Base-by-base conservation (phyloP, 495 filamentous ascomycete species). In the Pyronema domesticum region DNA sequence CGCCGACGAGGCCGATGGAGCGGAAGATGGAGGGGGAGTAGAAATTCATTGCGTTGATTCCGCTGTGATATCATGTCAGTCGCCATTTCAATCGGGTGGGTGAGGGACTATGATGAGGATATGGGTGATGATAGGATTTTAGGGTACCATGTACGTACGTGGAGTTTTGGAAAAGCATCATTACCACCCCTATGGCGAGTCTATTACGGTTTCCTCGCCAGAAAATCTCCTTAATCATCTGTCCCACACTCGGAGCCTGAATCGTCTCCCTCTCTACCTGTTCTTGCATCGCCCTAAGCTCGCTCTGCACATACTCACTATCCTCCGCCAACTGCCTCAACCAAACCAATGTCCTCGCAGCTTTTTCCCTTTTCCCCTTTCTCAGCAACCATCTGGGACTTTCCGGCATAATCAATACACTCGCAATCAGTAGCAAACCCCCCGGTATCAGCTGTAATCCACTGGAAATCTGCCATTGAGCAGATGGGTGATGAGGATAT, bases 311-410 rank as follows among this genome's bases (percentile, higher is more conserved):
- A 52, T 66, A 68, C 4, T 59, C 50, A 55, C 68, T 58, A 19
- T 67, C 56, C 0, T 50, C 37, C 2, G 65, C 55, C 0, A 71
- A 52, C 2, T 60, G 54, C 36, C 68, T 58, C n/a, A 78, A 67
- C 49, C 63, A 67, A 37, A 61, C 59, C 10, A 78, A 68, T 8
- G 66, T 67, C 8, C 57, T 57, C 13, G 59, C 63, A 8, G 73
- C 74, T 46, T 74, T 60, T 53, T 77, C 73, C 60, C 69, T 70
- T 9, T 65, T 57, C 46, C 72, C 70, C 53, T 70, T 64, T 55
- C 69, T 72, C 35, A 74, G 72, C 1, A 79, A 71, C 73, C 72
- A 80, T 7, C 78, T 70, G 7, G 77, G 77, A 1, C 72, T 75
- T 54, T 79, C 76, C 7, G 69, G 60, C 46, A 78, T 66, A 59